Conservation (phyloP, 2,329 filamentous ascomycete genomes). For the Xylariaceae sp. region DNA sequence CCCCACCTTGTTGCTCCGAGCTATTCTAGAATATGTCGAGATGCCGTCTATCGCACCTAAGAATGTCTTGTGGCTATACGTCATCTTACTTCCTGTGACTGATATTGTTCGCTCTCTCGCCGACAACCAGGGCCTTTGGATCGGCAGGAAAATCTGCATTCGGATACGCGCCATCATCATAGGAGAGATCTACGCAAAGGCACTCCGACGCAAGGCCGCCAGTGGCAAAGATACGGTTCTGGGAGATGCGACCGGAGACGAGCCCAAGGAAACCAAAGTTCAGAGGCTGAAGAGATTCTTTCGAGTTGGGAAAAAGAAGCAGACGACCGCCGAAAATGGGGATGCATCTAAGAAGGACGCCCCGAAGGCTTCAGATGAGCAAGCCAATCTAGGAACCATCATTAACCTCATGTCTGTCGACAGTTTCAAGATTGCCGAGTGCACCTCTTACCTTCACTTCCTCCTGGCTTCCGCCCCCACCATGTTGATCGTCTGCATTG, state of each 20-base stretch:
- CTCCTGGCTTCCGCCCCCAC: constrained; percentile 89
- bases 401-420: constrained; percentile 99
- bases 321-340: constrained; percentile 35
- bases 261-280: constrained; percentile 34
- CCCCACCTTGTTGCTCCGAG: constrained; percentile 84
- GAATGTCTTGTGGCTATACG: constrained; percentile 94
- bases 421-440: constrained; percentile 96
- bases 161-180: constrained; percentile 91
- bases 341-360: constrained; percentile 26
- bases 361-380: constrained; percentile 52
- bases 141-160: constrained; percentile 91
- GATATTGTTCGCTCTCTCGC: constrained; percentile 77
- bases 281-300: constrained; percentile 53
- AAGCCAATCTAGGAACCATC: constrained; percentile 94
- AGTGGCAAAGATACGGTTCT: constrained; percentile 71
- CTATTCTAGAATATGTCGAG: constrained; percentile 93
- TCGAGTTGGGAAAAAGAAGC: constrained; percentile 45
- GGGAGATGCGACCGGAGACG: constrained; percentile 49
- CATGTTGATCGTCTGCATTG: constrained; percentile 76
- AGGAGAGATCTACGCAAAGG: constrained; percentile 95
- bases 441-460: constrained; percentile 93
- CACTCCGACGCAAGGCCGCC: constrained; percentile 83
- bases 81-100: constrained; percentile 81
- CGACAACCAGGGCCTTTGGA: constrained; percentile 85
- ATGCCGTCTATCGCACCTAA: constrained; percentile 67